Conservation (phyloP, 345 rosid species). For the Mercurialis annua region DNA sequence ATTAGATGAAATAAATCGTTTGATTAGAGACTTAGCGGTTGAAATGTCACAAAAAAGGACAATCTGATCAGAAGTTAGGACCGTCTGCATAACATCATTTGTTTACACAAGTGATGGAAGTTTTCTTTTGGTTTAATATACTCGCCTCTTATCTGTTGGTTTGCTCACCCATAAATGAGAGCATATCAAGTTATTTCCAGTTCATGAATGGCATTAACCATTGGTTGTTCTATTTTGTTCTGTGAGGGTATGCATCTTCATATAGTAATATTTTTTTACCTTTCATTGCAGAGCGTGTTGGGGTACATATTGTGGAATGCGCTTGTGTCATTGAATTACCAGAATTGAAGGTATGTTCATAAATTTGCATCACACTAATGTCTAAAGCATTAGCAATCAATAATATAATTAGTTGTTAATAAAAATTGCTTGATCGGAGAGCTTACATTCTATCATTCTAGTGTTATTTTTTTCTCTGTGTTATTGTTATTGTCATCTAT, state of each 20-base stretch:
- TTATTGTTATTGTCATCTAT: not conserved
- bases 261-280: not conserved
- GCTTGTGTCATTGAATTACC: slow-evolving; percentile 92
- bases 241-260: slow-evolving; percentile 1
- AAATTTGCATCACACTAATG: not conserved
- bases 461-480: not conserved
- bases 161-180: not conserved
- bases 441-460: not conserved
- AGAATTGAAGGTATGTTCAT: slow-evolving; percentile 58
- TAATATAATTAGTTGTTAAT: not conserved
- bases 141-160: not conserved
- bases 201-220: not conserved
- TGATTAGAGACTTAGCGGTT: not conserved
- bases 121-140: not conserved
- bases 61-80: not conserved
- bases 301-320: slow-evolving; percentile 81
- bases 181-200: not conserved
- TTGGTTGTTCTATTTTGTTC: not conserved
- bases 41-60: not conserved
- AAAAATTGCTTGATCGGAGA: not conserved
- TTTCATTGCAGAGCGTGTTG: slow-evolving; percentile 74
- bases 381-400: not conserved
- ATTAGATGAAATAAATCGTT: not conserved
- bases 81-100: not conserved
- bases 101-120: not conserved